Conservation (phyloP, 495 filamentous ascomycete species). For the Hyaloscypha finlandica region DNA sequence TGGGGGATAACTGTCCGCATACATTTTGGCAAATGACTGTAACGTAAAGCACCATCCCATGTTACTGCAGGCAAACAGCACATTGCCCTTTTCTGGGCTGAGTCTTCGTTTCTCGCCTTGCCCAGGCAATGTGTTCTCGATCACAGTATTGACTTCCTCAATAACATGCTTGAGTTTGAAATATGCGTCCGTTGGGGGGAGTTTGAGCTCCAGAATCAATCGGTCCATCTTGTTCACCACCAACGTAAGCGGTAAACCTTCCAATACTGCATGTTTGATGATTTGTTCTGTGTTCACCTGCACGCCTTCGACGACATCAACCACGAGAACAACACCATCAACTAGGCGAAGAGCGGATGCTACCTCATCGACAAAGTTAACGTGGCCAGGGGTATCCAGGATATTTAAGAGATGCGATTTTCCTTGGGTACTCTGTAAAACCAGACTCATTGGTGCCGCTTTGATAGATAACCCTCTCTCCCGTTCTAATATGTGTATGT, state of each 20-base stretch:
- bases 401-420: slow-evolving; percentile 98
- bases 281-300: slow-evolving; percentile 96
- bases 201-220: slow-evolving; percentile 89
- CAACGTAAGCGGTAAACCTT: slow-evolving; percentile 84
- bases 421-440: slow-evolving; percentile 81
- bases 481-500: slow-evolving; percentile 84
- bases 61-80: slow-evolving; percentile 86
- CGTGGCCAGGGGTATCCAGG: slow-evolving; percentile 94
- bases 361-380: slow-evolving; percentile 97
- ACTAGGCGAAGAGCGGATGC: slow-evolving; percentile 83
- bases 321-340: slow-evolving; percentile 89
- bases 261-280: slow-evolving; percentile 91
- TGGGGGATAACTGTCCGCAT: slow-evolving; percentile 73
- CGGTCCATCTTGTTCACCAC: slow-evolving; percentile 98
- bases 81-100: slow-evolving; percentile 96
- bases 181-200: slow-evolving; percentile 94
- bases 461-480: slow-evolving; percentile 94
- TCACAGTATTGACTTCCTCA: slow-evolving; percentile 95
- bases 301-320: slow-evolving; percentile 97
- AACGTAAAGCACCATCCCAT: slow-evolving; percentile 98
- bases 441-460: slow-evolving; percentile 89
- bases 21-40: slow-evolving; percentile 93
- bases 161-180: slow-evolving; percentile 98
- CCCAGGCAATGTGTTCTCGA: slow-evolving; percentile 84
- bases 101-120: slow-evolving; percentile 77